Percentiles rank a stretch among this genome's conserved stretches.
Evolutionary conservation across 139 green algal species (phyloP).

Genomic region (Chlorella sp.): DNA sequence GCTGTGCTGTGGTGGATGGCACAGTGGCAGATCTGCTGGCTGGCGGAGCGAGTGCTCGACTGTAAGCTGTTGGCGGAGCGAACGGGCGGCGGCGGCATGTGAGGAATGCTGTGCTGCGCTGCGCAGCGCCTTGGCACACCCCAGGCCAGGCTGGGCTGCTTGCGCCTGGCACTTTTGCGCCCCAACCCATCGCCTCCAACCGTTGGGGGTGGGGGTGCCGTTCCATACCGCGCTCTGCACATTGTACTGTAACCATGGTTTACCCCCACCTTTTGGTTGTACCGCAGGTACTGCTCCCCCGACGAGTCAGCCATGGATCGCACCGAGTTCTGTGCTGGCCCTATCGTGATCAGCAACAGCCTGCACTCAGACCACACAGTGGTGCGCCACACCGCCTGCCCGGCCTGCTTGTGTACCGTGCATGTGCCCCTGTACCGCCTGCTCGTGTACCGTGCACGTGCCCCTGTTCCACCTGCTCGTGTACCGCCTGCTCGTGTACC

Average conservation of each 20-base stretch:
- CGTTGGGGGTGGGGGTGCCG: too few species aligned
- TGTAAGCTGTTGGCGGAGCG: too few species aligned
- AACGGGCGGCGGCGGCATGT: too few species aligned
- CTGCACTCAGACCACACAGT: slow-evolving; percentile 30
- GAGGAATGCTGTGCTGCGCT: too few species aligned
- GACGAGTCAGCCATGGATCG: neutral
- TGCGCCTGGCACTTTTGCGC: too few species aligned
- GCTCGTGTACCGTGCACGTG: neutral
- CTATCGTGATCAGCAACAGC: slow-evolving; percentile 55
- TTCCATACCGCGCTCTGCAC: too few species aligned
- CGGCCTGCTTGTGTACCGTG: neutral
- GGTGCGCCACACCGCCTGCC: neutral
- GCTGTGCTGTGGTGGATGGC: neutral
- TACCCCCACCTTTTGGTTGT: neutral
- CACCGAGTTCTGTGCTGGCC: slow-evolving; percentile 46
- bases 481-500: neutral
- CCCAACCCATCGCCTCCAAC: too few species aligned
- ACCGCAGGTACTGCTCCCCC: slow-evolving; percentile 59
- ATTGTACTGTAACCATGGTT: too few species aligned
- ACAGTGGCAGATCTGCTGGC: too few species aligned
- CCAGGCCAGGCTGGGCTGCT: too few species aligned
- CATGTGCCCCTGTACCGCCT: neutral
- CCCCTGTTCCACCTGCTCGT: neutral
- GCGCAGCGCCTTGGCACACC: too few species aligned
- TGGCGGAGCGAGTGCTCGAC: too few species aligned